phyloP scores from a whole-genome alignment of 2,329 filamentous ascomycete genomes.

The Alternaria sp. region DNA sequence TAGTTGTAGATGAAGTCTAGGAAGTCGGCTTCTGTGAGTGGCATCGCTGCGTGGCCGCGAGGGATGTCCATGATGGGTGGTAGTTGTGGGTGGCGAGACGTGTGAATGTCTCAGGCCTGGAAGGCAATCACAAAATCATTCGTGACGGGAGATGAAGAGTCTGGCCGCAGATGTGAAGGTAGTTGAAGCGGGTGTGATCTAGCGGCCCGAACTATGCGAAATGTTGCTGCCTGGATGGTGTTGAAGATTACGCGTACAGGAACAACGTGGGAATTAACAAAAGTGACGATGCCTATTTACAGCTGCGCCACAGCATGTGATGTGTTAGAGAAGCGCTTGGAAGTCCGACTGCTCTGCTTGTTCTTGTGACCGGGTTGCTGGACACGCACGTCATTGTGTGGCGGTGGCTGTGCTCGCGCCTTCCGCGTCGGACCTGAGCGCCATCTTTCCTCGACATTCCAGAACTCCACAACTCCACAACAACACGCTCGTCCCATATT shows the following conservation, averaged over 20 bases:
- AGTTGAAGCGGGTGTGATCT: not conserved
- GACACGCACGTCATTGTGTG: conserved; percentile 16
- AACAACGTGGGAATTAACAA: not conserved
- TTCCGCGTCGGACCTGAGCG: not conserved
- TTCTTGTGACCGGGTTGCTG: conserved; percentile 5
- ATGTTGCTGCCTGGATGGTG: conserved; percentile 41
- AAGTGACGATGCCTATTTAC: conserved; percentile 27
- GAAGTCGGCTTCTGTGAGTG: conserved; percentile 42
- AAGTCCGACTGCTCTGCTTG: not conserved
- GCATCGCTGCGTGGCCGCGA: conserved; percentile 36
- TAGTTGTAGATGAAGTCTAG: conserved; percentile 47
- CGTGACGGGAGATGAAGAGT: not conserved
- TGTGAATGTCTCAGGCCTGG: not conserved
- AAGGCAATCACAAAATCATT: not conserved
- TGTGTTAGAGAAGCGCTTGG: conserved; percentile 1
- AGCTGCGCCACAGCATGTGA: conserved; percentile 39
- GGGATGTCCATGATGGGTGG: conserved; percentile 41
- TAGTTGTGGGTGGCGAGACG: conserved; percentile 12
- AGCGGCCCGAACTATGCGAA: conserved; percentile 13
- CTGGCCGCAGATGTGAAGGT: not conserved
- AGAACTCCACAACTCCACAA: not conserved
- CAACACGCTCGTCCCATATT: not conserved
- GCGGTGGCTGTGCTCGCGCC: conserved; percentile 13
- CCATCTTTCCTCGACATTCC: not conserved
- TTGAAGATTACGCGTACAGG: conserved; percentile 25